Evolutionary conservation across 768 basidiomycete genomes (phyloP).

Genomic region (Boletales sp.): DNA sequence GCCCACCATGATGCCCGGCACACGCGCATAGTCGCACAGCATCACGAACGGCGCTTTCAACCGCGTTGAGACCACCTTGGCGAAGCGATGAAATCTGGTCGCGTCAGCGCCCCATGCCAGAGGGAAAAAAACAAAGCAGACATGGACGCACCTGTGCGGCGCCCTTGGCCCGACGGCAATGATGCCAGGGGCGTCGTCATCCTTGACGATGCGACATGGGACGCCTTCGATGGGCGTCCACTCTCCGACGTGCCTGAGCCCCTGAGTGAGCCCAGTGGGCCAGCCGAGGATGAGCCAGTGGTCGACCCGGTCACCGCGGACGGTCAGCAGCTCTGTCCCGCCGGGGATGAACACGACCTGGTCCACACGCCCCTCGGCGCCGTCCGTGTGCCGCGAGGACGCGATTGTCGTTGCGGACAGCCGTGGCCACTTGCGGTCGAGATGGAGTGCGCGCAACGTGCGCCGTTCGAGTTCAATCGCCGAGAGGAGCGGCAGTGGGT

Average conservation of each 20-base stretch:
- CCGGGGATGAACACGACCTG: slow-evolving; percentile 26
- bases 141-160: slow-evolving; percentile 1
- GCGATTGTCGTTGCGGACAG: slow-evolving; percentile 13
- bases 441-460: slow-evolving; percentile 25
- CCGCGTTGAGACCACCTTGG: slow-evolving; percentile 17
- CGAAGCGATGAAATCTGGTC: slow-evolving; percentile 13
- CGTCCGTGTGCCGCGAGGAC: not conserved
- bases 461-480: slow-evolving; percentile 25
- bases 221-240: slow-evolving; percentile 16
- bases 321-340: slow-evolving; percentile 25
- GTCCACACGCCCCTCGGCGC: slow-evolving; percentile 10
- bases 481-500: slow-evolving; percentile 11
- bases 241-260: slow-evolving; percentile 18
- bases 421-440: slow-evolving; percentile 20
- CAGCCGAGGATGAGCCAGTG: slow-evolving; percentile 21
- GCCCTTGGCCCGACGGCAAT: slow-evolving; percentile 20
- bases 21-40: slow-evolving; percentile 20
- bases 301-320: slow-evolving; percentile 21
- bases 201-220: slow-evolving; percentile 21
- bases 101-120: not conserved
- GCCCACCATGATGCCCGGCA: slow-evolving; percentile 22
- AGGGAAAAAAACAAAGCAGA: not conserved
- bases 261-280: slow-evolving; percentile 6
- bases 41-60: slow-evolving; percentile 19
- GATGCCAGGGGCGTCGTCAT: slow-evolving; percentile 11